Conservation (phyloP, 2,329 filamentous ascomycete species). For the Neopestalotiopsis sp. region DNA sequence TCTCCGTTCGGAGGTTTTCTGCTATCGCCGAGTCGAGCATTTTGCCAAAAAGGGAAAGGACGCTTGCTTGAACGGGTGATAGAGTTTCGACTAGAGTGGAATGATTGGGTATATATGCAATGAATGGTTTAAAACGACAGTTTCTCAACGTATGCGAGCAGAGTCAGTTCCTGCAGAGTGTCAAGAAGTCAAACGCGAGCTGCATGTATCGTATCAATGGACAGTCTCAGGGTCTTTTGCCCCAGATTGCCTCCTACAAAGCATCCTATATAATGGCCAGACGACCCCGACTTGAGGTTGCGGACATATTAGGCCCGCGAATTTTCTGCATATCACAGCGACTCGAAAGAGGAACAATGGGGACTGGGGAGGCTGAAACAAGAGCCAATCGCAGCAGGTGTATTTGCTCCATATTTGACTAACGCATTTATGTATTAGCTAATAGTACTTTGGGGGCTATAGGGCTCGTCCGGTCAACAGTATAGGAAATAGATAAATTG, state of each 20-base stretch:
- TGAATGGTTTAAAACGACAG: neutral
- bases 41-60: neutral
- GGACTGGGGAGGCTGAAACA: neutral
- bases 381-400: neutral
- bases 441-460: neutral
- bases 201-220: neutral
- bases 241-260: neutral
- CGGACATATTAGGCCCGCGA: conserved; percentile 1
- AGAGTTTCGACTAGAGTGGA: neutral
- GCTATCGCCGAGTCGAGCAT: conserved; percentile 18
- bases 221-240: neutral
- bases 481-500: neutral
- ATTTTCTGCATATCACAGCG: neutral
- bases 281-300: neutral
- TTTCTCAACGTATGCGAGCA: neutral
- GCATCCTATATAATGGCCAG: neutral
- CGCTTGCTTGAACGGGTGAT: neutral
- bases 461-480: neutral
- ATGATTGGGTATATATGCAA: neutral
- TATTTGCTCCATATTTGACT: conserved; percentile 1
- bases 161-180: neutral
- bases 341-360: neutral
- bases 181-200: neutral
- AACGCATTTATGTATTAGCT: neutral
- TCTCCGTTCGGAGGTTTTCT: conserved; percentile 13